A percentile compares a stretch with the other conserved stretches of the same genome.
Evolutionary conservation across 768 basidiomycete genomes (phyloP).

Genomic region (Serendipita sp.): DNA sequence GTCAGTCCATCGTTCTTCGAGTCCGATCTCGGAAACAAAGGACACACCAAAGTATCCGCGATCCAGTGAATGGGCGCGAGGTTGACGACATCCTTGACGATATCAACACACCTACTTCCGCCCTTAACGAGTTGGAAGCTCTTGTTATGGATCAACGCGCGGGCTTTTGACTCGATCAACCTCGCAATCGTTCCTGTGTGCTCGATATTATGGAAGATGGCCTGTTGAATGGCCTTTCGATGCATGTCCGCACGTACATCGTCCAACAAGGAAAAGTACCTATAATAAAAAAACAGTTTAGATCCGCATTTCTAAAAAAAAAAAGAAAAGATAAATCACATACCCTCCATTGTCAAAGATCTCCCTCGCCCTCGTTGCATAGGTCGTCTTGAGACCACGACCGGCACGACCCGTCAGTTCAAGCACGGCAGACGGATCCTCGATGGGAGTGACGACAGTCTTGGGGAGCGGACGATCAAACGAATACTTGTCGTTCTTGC

Average conservation of each 20-base stretch:
- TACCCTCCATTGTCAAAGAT: slow-evolving; percentile 50
- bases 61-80: slow-evolving; percentile 53
- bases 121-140: slow-evolving; percentile 45
- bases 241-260: slow-evolving; percentile 1
- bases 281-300: neutral
- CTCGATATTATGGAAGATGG: slow-evolving; percentile 3
- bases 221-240: neutral
- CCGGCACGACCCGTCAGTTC: slow-evolving; percentile 33
- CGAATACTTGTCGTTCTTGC: slow-evolving; percentile 38
- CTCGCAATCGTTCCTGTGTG: neutral
- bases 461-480: slow-evolving; percentile 30
- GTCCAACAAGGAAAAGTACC: neutral
- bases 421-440: slow-evolving; percentile 16
- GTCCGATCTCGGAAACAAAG: neutral
- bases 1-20: no score
- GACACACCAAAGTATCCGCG: slow-evolving; percentile 47
- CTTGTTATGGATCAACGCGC: slow-evolving; percentile 34
- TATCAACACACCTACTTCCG: slow-evolving; percentile 38
- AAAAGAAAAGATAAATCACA: slow-evolving; percentile 8
- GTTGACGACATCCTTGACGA: slow-evolving; percentile 54
- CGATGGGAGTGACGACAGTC: slow-evolving; percentile 15
- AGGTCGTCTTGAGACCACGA: slow-evolving; percentile 32
- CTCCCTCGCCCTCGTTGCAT: slow-evolving; percentile 32
- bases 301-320: neutral
- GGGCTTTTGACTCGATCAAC: slow-evolving; percentile 32